These are phyloP conservation scores for Dacryopinax spathularia DNA, from an alignment of 768 basidiomycete genomes.

Conservation along the genomic window DNA sequence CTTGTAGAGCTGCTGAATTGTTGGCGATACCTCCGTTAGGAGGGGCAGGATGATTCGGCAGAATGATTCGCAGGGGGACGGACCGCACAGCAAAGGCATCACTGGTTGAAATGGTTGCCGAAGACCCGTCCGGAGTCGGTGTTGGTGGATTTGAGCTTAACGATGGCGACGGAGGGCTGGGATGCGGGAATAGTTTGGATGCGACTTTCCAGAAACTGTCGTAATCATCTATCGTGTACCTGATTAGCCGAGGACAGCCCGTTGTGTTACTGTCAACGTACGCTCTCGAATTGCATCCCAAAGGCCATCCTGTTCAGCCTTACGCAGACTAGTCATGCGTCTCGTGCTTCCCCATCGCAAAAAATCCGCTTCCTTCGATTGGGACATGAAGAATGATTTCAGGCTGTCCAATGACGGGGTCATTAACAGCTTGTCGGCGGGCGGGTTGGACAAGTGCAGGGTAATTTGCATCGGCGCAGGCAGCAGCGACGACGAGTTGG, in stretches of 20 bases:
- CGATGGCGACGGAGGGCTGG: slow-evolving; percentile 30
- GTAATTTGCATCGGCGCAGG: slow-evolving; percentile 57
- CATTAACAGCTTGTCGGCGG: slow-evolving; percentile 69
- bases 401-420: slow-evolving; percentile 71
- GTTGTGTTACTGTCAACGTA: slow-evolving; percentile 32
- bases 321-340: slow-evolving; percentile 77
- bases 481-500: not conserved
- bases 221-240: slow-evolving; percentile 62
- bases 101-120: slow-evolving; percentile 52
- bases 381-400: slow-evolving; percentile 89
- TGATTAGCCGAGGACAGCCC: not conserved
- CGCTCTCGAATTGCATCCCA: slow-evolving; percentile 96
- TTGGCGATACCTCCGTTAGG: too few relatives aligned
- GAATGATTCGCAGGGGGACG: slow-evolving; percentile 76
- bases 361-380: slow-evolving; percentile 93
- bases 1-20: too few relatives aligned
- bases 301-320: slow-evolving; percentile 85
- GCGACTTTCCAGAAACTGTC: slow-evolving; percentile 91
- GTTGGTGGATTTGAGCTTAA: slow-evolving; percentile 22
- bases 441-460: slow-evolving; percentile 77
- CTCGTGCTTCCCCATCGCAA: slow-evolving; percentile 93
- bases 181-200: slow-evolving; percentile 79
- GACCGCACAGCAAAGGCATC: slow-evolving; percentile 77
- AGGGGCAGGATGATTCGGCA: slow-evolving; percentile 81
- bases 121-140: slow-evolving; percentile 37